Evolutionary conservation across 1,139 yeast genomes (phyloP).

Genomic region (Yamadazyma buinensis): DNA sequence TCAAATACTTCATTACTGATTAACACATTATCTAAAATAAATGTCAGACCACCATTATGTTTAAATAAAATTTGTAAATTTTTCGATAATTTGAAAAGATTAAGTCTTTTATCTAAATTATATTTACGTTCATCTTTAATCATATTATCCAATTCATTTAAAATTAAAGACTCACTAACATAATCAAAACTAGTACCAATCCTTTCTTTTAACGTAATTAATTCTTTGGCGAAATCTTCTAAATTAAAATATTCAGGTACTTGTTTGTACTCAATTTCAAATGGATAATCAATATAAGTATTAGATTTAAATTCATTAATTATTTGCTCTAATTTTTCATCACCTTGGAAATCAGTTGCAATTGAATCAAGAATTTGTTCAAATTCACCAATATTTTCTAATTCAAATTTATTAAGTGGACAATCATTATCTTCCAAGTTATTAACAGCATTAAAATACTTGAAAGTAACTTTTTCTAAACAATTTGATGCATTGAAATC

Average conservation of each 20-base stretch:
- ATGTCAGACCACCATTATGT: slow-evolving; percentile 29
- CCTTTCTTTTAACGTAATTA: slow-evolving; percentile 23
- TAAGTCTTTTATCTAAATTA: slow-evolving; percentile 12
- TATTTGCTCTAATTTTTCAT: no score
- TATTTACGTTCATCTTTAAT: slow-evolving; percentile 16
- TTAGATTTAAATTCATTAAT: no score
- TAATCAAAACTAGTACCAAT: slow-evolving; percentile 13
- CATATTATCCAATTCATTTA: slow-evolving; percentile 15
- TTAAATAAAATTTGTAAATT: slow-evolving; percentile 32
- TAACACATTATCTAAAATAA: slow-evolving; percentile 34
- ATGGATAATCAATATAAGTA: no score
- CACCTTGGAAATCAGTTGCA: no score
- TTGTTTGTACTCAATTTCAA: slow-evolving; percentile 36
- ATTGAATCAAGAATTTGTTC: no score
- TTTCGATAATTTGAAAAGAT: slow-evolving; percentile 26
- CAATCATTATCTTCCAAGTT: no score
- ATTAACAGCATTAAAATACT: no score
- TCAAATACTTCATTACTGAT: slow-evolving; percentile 26
- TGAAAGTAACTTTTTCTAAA: no score
- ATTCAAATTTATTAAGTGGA: no score
- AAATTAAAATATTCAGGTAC: slow-evolving; percentile 35
- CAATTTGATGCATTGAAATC: no score
- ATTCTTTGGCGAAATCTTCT: slow-evolving; percentile 33
- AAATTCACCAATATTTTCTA: no score
- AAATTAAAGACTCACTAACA: slow-evolving; percentile 5